Base-by-base conservation (phyloP, 805 yeast genomes). In the Candida railenensis region DNA sequence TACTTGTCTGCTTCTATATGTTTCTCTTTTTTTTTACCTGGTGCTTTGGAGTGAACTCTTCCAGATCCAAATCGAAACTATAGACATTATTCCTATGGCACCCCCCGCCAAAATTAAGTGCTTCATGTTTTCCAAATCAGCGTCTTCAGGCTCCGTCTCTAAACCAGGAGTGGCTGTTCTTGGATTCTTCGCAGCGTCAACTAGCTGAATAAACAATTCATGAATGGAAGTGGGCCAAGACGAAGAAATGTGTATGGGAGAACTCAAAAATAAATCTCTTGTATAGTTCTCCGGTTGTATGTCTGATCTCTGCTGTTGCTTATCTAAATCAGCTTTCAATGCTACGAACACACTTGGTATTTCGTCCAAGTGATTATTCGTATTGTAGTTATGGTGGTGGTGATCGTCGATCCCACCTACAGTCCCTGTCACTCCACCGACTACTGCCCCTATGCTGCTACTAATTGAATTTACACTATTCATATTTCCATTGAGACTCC, bases 281-380 rank as follows among this genome's bases (percentile, higher is more conserved):
- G 96, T 84, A 58, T 83, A 90, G 22, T 81, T 84, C 54, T 94
- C 98, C 0, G 99, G 99, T 59, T 89, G 97, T 4, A 77, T 69
- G 46, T 81, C 87, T 34, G 85, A 82, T 33, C 99, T 66, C 58
- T 94, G 99, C 58, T 92, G 97, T 61, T 91, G 98, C 54, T 95
- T 83, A 63, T 94, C 99, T 33, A 89, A 71, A 65, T 94, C 99
- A 0, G 99, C 98, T 59, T 94, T 94, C 32, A 91, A 69, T 0
- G 97, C 99, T 1, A 91, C 97, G 58, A 85, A 88, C 0, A 94
- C 83, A 3, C 85, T 78, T 0, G 99, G 99, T 2, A 94, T 67
- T 38, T 76, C 74, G 44, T 77, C 76, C 53, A 84, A 79, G 16
- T 85, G 19, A 12, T 20, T 36, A 22, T 36, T 36, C 4, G 39